phyloP scores from a whole-genome alignment of 176 grass and related monocot genomes.

The Carex pumila region DNA sequence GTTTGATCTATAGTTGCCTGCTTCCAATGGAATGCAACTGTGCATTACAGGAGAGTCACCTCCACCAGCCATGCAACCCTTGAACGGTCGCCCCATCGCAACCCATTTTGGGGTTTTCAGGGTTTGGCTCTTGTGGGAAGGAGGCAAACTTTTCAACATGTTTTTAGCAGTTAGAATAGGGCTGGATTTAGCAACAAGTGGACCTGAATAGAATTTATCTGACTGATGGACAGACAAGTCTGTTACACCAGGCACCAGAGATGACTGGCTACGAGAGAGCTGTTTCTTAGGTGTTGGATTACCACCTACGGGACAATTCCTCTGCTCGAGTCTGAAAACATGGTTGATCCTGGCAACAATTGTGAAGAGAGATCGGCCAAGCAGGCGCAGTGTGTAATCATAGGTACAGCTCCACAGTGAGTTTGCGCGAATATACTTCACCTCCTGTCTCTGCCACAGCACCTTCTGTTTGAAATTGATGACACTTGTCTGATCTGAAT shows the following conservation, averaged over 20 bases:
- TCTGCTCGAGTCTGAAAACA: constrained; percentile 35
- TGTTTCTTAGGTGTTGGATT: neutral
- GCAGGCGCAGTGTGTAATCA: constrained; percentile 66
- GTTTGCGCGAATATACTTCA: constrained; percentile 47
- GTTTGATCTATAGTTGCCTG: neutral
- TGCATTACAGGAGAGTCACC: constrained; percentile 26
- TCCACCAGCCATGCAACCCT: constrained; percentile 43
- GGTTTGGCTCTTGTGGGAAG: constrained; percentile 32
- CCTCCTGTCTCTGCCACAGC: constrained; percentile 50
- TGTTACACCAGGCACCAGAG: constrained; percentile 1
- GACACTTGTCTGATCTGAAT: neutral
- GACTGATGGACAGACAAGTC: constrained; percentile 41
- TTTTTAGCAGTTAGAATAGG: neutral
- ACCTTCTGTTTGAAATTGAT: constrained; percentile 37
- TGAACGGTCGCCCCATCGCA: constrained; percentile 24
- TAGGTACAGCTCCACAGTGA: constrained; percentile 55
- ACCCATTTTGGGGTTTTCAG: constrained; percentile 41
- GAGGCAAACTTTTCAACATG: neutral
- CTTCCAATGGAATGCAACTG: constrained; percentile 28
- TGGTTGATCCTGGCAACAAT: constrained; percentile 41
- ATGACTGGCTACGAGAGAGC: constrained; percentile 41
- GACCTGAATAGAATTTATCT: neutral
- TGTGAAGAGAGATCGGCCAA: constrained; percentile 74
- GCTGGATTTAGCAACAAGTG: constrained; percentile 4
- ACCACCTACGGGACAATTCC: neutral